Conservation (phyloP, 23 red algal genomes). For the Chondrus crispus region DNA sequence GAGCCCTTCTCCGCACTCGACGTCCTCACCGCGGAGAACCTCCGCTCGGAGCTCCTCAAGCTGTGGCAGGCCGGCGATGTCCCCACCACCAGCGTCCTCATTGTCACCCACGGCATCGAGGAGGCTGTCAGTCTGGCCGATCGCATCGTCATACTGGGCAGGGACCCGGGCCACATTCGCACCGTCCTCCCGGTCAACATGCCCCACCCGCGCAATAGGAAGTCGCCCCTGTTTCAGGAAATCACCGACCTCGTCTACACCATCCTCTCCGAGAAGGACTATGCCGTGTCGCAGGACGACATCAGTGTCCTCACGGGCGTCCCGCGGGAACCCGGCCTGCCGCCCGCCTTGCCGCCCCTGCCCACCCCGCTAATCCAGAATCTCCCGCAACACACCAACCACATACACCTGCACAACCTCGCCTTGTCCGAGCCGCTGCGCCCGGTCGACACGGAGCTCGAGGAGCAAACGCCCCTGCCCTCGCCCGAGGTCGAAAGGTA, state of each 20-base stretch:
- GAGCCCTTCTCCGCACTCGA: slow-evolving; percentile 97
- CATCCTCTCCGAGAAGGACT: slow-evolving; percentile 68
- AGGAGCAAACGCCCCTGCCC: background rate
- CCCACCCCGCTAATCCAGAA: no score
- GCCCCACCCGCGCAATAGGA: slow-evolving; percentile 84
- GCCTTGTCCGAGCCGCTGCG: background rate
- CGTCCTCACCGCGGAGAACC: slow-evolving; percentile 97
- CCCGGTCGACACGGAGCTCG: background rate
- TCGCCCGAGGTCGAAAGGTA: slow-evolving; percentile 20
- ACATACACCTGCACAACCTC: background rate
- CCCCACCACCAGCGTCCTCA: slow-evolving; percentile 84
- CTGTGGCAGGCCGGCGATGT: slow-evolving; percentile 92
- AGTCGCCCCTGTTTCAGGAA: slow-evolving; percentile 79
- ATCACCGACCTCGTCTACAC: slow-evolving; percentile 95
- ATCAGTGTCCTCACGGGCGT: slow-evolving; percentile 24
- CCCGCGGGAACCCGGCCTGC: background rate
- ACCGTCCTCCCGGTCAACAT: slow-evolving; percentile 68
- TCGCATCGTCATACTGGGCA: slow-evolving; percentile 85
- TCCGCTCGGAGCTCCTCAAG: slow-evolving; percentile 91
- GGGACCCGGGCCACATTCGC: slow-evolving; percentile 86
- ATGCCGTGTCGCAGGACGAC: slow-evolving; percentile 36
- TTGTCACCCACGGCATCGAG: slow-evolving; percentile 98
- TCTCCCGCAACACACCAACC: background rate
- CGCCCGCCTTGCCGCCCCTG: background rate
- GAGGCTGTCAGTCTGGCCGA: slow-evolving; percentile 95